Evolutionary conservation across 257 asterid genomes (phyloP).

Genomic region (Nicotiana attenuata): DNA sequence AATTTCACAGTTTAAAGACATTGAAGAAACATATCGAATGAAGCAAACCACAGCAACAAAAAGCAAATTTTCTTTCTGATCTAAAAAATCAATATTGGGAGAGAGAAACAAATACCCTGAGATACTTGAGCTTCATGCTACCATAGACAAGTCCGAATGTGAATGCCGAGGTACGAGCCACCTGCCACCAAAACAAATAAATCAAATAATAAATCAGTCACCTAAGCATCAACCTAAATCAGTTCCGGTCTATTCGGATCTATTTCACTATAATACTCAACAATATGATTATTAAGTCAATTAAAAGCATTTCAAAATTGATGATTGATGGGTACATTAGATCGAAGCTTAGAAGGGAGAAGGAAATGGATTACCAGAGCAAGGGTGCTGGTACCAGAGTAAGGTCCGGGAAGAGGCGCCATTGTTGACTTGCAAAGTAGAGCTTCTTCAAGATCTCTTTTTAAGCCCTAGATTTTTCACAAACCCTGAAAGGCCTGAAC

Average conservation of each 20-base stretch:
- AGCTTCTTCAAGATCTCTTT: constrained; percentile 8
- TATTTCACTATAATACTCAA: neutral
- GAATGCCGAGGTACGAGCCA: constrained; percentile 41
- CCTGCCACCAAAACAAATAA: neutral
- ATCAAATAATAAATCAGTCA: neutral
- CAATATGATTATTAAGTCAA: neutral
- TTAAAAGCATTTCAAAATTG: neutral
- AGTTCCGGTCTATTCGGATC: neutral
- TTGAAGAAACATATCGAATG: neutral
- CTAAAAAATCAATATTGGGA: neutral
- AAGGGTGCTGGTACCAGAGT: constrained; percentile 49
- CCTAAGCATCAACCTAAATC: neutral
- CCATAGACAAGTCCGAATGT: constrained; percentile 39
- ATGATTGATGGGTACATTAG: neutral
- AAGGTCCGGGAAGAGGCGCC: constrained; percentile 42
- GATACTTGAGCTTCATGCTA: constrained; percentile 40
- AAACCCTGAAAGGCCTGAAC: neutral
- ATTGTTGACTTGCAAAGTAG: constrained; percentile 12
- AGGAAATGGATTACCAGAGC: constrained; percentile 29
- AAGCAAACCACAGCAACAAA: neutral
- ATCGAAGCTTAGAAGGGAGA: neutral
- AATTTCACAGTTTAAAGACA: neutral
- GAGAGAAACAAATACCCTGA: constrained; percentile 23
- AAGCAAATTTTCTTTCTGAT: neutral
- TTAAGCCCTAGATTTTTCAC: constrained; percentile 9